Conservation (phyloP, 2,329 filamentous ascomycete species). For the Byssothecium circinans region DNA sequence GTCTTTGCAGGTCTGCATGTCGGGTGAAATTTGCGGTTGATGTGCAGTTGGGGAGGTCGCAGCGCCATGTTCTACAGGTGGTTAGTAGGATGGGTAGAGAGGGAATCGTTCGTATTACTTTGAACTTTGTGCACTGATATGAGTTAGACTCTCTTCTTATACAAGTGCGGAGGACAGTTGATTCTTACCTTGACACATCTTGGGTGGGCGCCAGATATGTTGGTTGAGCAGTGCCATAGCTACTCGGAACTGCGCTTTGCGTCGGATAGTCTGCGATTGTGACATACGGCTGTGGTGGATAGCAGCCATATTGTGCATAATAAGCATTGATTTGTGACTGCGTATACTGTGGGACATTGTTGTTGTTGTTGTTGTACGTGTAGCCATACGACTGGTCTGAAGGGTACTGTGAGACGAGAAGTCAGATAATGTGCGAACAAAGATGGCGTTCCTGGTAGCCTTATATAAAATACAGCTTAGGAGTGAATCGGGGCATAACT, state of each 20-base stretch:
- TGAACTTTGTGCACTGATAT: conserved; percentile 19
- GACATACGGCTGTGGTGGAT: conserved; percentile 32
- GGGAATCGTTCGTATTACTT: conserved; percentile 13
- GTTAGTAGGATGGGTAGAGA: neutral
- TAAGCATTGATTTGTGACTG: conserved; percentile 34
- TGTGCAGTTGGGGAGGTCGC: conserved; percentile 32
- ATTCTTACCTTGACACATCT: neutral
- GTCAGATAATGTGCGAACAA: neutral
- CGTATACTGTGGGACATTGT: conserved; percentile 32
- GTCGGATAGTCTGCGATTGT: conserved; percentile 26
- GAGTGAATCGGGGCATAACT: neutral
- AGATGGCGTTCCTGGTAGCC: neutral
- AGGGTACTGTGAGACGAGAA: conserved; percentile 19
- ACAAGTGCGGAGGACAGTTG: neutral
- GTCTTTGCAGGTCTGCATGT: conserved; percentile 40
- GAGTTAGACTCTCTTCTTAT: conserved; percentile 8
- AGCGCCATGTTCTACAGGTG: conserved; percentile 33
- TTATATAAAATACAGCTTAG: conserved; percentile 1
- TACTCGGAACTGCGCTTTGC: conserved; percentile 7
- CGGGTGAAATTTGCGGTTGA: conserved; percentile 40
- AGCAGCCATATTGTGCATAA: conserved; percentile 33
- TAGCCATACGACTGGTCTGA: conserved; percentile 23
- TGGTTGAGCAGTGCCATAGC: conserved; percentile 12
- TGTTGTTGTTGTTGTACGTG: conserved; percentile 10
- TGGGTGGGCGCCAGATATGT: conserved; percentile 13